Percentiles rank a stretch among this genome's conserved stretches.
These are phyloP conservation scores for Akanthomyces uredinophilus DNA, from an alignment of 2,329 filamentous ascomycete species.

Conservation along the genomic window DNA sequence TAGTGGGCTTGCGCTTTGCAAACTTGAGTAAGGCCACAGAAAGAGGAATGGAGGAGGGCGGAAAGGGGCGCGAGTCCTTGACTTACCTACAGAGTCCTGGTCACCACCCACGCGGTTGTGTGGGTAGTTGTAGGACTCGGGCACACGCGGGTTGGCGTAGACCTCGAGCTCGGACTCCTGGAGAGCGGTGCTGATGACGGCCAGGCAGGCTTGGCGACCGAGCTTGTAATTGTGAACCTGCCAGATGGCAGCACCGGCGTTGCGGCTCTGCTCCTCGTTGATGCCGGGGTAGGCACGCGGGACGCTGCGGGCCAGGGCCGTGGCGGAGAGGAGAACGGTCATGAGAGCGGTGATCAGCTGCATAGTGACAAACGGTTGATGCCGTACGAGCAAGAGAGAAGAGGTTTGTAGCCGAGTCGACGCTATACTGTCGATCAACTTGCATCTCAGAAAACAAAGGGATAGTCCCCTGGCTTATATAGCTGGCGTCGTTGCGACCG, in stretches of 20 bases:
- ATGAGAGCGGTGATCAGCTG: not conserved
- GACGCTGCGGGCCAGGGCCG: not conserved
- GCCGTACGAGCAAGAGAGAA: too few relatives aligned
- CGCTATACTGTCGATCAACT: too few relatives aligned
- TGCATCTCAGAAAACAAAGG: too few relatives aligned
- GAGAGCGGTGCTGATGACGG: not conserved
- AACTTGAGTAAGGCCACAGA: too few relatives aligned
- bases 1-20: too few relatives aligned
- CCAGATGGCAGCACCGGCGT: not conserved
- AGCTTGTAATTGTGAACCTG: not conserved
- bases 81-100: slow-evolving; percentile 3
- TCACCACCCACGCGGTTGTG: slow-evolving; percentile 2
- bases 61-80: not conserved
- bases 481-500: too few relatives aligned
- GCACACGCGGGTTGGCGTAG: slow-evolving; percentile 4
- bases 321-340: not conserved
- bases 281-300: not conserved
- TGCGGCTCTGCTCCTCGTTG: slow-evolving; percentile 3
- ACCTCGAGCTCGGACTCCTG: slow-evolving; percentile 4
- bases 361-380: not conserved
- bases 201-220: not conserved
- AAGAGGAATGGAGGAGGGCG: too few relatives aligned
- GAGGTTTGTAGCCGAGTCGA: too few relatives aligned
- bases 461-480: too few relatives aligned
- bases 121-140: not conserved